Conservation (phyloP, 805 yeast species). For the Spathaspora boniae region DNA sequence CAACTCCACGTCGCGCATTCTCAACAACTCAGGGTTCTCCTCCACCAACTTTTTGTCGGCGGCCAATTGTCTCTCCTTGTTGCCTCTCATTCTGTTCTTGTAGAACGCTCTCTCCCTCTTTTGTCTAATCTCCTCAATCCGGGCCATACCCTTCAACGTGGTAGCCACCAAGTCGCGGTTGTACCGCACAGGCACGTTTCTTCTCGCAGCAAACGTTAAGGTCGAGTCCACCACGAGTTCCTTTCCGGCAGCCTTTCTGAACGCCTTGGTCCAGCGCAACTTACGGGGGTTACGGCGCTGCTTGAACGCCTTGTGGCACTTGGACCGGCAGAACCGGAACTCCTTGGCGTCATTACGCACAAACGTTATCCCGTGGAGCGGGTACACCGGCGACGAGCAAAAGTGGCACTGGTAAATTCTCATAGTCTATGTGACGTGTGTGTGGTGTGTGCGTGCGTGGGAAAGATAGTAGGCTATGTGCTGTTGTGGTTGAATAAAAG, state of each 20-base stretch:
- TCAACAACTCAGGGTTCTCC: slow-evolving; percentile 82
- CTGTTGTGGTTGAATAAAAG: background rate
- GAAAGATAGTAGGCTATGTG: background rate
- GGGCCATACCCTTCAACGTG: slow-evolving; percentile 90
- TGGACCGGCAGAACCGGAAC: slow-evolving; percentile 95
- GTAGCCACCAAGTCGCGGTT: slow-evolving; percentile 94
- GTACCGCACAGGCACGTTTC: slow-evolving; percentile 97
- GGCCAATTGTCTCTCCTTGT: slow-evolving; percentile 80
- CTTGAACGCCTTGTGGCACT: slow-evolving; percentile 96
- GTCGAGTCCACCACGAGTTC: slow-evolving; percentile 97
- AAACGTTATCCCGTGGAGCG: slow-evolving; percentile 86
- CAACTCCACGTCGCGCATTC: slow-evolving; percentile 89
- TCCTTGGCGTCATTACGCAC: slow-evolving; percentile 98
- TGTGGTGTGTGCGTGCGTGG: slow-evolving; percentile 1
- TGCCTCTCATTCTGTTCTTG: slow-evolving; percentile 99
- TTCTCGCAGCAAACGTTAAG: slow-evolving; percentile 91
- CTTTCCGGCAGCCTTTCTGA: slow-evolving; percentile 98
- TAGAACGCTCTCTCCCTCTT: slow-evolving; percentile 98
- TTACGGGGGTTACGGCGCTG: slow-evolving; percentile 98
- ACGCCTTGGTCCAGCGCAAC: slow-evolving; percentile 97
- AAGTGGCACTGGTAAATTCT: slow-evolving; percentile 91
- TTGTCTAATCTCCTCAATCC: slow-evolving; percentile 93
- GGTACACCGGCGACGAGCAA: slow-evolving; percentile 93
- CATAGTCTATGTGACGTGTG: slow-evolving; percentile 41
- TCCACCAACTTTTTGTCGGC: slow-evolving; percentile 87